Conservation (phyloP, 768 basidiomycete genomes). For the Pholiota microspora region DNA sequence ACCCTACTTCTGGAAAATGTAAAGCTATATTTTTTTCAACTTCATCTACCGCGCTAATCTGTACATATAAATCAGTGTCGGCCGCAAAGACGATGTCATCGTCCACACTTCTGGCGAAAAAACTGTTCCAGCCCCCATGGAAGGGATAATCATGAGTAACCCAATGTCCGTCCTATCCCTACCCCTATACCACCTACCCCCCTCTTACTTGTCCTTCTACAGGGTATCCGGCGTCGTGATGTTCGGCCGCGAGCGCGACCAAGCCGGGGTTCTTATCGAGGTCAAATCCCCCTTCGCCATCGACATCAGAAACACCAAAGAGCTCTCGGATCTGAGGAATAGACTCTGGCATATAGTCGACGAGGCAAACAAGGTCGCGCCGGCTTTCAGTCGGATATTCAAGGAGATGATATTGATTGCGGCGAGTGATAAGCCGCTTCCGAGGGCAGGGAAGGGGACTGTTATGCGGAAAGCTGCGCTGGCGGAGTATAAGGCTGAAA, state of each 20-base stretch:
- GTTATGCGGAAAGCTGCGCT: conserved; percentile 44
- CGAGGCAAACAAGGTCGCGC: conserved; percentile 42
- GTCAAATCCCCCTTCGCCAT: conserved; percentile 23
- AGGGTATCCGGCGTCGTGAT: conserved; percentile 32
- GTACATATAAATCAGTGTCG: conserved; percentile 27
- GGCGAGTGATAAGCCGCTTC: conserved; percentile 34
- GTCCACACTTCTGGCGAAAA: conserved; percentile 36
- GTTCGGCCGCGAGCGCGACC: conserved; percentile 39
- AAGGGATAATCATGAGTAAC: conserved; percentile 20
- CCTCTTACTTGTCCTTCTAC: background rate
- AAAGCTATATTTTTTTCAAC: conserved; percentile 1
- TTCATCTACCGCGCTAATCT: background rate
- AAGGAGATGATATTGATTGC: conserved; percentile 54
- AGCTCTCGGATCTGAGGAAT: conserved; percentile 29
- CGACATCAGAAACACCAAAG: conserved; percentile 22
- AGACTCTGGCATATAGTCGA: conserved; percentile 39
- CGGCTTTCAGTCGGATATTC: conserved; percentile 44
- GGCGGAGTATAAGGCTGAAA: conserved; percentile 39
- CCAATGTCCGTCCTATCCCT: conserved; percentile 20
- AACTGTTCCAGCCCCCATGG: conserved; percentile 34
- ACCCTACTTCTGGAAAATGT: conserved; percentile 43
- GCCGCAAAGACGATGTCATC: conserved; percentile 38
- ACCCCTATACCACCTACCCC: background rate
- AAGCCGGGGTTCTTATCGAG: conserved; percentile 33
- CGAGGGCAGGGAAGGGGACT: conserved; percentile 49